Evolutionary conservation across 1,284 basidiomycete species (phyloP).

Genomic region (Ceratobasidium sp.): DNA sequence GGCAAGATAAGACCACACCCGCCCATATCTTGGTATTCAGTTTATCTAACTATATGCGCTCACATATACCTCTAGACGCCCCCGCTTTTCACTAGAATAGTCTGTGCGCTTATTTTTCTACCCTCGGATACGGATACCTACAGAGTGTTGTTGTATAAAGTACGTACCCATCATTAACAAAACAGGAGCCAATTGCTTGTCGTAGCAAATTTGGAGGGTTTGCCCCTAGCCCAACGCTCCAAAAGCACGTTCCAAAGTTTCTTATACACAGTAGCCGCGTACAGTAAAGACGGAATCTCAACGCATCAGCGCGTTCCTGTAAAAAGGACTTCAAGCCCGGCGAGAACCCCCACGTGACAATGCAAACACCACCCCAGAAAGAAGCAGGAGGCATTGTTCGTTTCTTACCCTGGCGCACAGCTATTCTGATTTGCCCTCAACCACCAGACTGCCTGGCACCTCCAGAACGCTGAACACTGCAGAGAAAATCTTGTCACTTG

Average conservation of each 20-base stretch:
- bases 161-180: no score
- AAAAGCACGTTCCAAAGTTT: no score
- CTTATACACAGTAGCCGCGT: no score
- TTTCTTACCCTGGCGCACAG: constrained; percentile 1
- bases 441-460: neutral
- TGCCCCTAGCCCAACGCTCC: no score
- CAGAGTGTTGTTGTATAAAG: no score
- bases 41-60: neutral
- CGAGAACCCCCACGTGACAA: neutral
- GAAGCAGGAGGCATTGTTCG: constrained; percentile 7
- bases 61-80: neutral
- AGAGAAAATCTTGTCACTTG: neutral
- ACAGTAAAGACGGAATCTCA: no score
- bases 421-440: neutral
- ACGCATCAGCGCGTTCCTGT: no score
- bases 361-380: constrained; percentile 17
- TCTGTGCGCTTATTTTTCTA: neutral
- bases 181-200: no score
- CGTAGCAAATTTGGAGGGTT: no score
- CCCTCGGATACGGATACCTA: no score
- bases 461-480: neutral
- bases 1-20: neutral
- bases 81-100: neutral
- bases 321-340: neutral
- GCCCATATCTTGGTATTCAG: neutral